Evolutionary conservation across 2,329 filamentous ascomycete species (phyloP), one percentile per base, ranked within the genome.

Genomic region (Apiospora koreana): DNA sequence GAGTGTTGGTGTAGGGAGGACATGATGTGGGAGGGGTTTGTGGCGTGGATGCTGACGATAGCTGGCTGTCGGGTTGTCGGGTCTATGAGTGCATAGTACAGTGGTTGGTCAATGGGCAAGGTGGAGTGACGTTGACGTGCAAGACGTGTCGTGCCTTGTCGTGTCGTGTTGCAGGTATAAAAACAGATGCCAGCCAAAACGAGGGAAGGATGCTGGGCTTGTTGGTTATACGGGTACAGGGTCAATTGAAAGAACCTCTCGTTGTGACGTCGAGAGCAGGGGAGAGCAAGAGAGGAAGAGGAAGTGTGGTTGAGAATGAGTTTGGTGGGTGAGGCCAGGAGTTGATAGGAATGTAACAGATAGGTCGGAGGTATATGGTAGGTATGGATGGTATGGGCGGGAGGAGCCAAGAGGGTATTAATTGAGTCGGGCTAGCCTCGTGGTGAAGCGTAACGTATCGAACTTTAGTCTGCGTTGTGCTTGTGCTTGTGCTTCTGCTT

Each of bases 1-100:
- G 67, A 69, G 41, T 62, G 67, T 38, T 65, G 66, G 67, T 69
- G 71, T 23, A 67, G 67, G 69, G 71, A 68, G 38, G 67, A 43
- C 67, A 68, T 58, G 67, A 28, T 38, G 31, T 62, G 48, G 23
- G 31, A 28, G 7, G 65, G 12, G 2, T 31, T 45, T 28, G n/a
- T 23, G 31, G 43, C 28, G 64, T 25, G n/a, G 38, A 12, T 65
- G 64, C 38, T 45, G 64, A 45, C 25, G 64, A 66, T 42, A 45
- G 64, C 64, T 25, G 12, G 28, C 21, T 16, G 41, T 45, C 38
- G 42, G 64, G 28, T 35, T 16, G 41, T 45, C 38, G 42, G 64
- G n/a, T 66, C 54, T 62, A 62, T 38, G 31, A 18, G 54, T 62
- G 54, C 54, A 62, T 54, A 54, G 23, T 54, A 54, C 35, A 62